Conservation (phyloP, 2,329 filamentous ascomycete species). For the Diatrype stigma region DNA sequence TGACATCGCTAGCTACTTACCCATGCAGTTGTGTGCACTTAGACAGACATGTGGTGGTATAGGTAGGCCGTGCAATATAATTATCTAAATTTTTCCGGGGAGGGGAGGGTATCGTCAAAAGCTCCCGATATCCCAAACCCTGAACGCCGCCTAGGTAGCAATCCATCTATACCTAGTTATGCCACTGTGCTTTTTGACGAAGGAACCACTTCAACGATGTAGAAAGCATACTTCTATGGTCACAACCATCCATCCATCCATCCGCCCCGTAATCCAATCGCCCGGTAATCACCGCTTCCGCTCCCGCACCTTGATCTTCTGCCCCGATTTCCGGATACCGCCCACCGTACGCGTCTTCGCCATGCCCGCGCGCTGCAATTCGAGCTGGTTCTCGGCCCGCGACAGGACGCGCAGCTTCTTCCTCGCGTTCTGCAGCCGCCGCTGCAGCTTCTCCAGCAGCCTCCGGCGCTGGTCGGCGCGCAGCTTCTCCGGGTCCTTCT, state of each 20-base stretch:
- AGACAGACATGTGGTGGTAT: too few relatives aligned
- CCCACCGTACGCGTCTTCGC: conserved; percentile 60
- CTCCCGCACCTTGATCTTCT: conserved; percentile 59
- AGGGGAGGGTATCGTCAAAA: not conserved
- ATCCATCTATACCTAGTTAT: too few relatives aligned
- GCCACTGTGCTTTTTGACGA: too few relatives aligned
- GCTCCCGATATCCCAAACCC: not conserved
- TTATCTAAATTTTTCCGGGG: too few relatives aligned
- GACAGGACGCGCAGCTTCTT: conserved; percentile 52
- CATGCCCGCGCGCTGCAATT: conserved; percentile 59
- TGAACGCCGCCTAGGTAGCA: not conserved
- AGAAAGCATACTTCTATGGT: too few relatives aligned
- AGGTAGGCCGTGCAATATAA: too few relatives aligned
- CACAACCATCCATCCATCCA: too few relatives aligned
- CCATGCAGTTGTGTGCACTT: too few relatives aligned
- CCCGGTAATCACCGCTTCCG: conserved; percentile 55
- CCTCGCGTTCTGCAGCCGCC: conserved; percentile 45
- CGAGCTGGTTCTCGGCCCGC: conserved; percentile 54
- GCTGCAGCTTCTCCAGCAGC: conserved; percentile 40
- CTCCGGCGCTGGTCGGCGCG: conserved; percentile 37
- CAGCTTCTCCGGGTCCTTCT: conserved; percentile 28
- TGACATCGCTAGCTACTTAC: too few relatives aligned
- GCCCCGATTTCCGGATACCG: conserved; percentile 54
- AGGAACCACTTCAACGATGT: too few relatives aligned
- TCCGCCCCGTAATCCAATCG: too few relatives aligned